These are phyloP conservation scores for Davidsoniella neocaledoniae DNA, from an alignment of 2,329 filamentous ascomycete genomes.

Conservation along the genomic window DNA sequence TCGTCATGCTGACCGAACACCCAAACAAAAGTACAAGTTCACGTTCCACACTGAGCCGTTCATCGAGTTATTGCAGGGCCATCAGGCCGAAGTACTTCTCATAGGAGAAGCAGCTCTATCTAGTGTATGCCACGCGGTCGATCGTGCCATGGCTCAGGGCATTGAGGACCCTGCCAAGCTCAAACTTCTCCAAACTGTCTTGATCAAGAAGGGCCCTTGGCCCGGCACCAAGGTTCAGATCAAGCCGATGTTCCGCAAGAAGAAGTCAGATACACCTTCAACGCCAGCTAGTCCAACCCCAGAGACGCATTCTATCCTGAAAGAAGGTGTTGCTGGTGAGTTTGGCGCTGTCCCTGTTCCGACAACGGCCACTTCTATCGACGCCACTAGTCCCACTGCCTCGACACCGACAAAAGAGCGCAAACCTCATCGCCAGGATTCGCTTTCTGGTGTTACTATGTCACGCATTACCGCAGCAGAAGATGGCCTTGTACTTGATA, in stretches of 20 bases:
- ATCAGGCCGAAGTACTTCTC: conserved; percentile 88
- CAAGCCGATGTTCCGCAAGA: conserved; percentile 96
- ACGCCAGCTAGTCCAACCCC: conserved; percentile 21
- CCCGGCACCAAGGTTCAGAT: conserved; percentile 97
- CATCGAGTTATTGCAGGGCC: conserved; percentile 82
- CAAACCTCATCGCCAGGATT: conserved; percentile 55
- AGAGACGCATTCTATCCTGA: conserved; percentile 16
- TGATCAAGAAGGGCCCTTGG: conserved; percentile 86
- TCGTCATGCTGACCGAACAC: conserved; percentile 87
- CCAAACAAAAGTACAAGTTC: conserved; percentile 99
- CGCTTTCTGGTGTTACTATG: conserved; percentile 75
- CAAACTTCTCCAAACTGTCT: conserved; percentile 65
- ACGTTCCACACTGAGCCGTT: conserved; percentile 96
- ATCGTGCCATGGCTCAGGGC: conserved; percentile 58
- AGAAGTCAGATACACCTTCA: conserved; percentile 45
- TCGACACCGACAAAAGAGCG: conserved; percentile 13
- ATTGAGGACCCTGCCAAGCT: conserved; percentile 79
- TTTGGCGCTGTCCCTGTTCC: conserved; percentile 16
- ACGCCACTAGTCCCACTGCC: background rate
- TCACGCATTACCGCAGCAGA: conserved; percentile 88
- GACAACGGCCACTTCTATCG: conserved; percentile 2
- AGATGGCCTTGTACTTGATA: conserved; percentile 84
- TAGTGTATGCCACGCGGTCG: conserved; percentile 79
- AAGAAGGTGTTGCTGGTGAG: conserved; percentile 15
- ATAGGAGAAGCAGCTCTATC: conserved; percentile 79